Percentiles rank a stretch among this genome's conserved stretches.
These are phyloP conservation scores for Tricholoma saponaceum DNA, from an alignment of 768 basidiomycete species.

Conservation along the genomic window DNA sequence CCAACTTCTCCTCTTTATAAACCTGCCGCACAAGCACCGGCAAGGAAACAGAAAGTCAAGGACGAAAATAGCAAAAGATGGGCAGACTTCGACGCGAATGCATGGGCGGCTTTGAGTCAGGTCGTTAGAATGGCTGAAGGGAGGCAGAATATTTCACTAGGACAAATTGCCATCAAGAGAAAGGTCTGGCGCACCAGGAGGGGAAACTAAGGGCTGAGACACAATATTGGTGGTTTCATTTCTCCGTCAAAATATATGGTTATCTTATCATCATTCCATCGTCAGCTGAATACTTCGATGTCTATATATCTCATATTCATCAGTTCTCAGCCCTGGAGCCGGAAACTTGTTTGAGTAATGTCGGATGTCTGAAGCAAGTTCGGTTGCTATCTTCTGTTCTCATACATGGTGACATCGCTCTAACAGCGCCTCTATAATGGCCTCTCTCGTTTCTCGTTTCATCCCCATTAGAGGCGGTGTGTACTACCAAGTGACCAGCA, in stretches of 20 bases:
- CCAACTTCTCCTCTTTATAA: slow-evolving; percentile 9
- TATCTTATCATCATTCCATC: not conserved
- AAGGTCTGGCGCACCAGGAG: not conserved
- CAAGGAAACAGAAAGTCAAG: slow-evolving; percentile 1
- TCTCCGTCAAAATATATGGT: not conserved
- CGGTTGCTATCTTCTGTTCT: not conserved
- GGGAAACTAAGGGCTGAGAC: not conserved
- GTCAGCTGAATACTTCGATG: not conserved
- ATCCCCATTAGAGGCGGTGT: not conserved
- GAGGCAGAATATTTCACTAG: slow-evolving; percentile 44
- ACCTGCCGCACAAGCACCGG: not conserved
- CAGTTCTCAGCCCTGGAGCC: too few relatives aligned
- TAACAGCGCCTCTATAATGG: not conserved
- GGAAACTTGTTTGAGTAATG: not conserved
- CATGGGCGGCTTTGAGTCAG: slow-evolving; percentile 48
- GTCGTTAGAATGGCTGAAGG: slow-evolving; percentile 59
- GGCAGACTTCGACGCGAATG: slow-evolving; percentile 29
- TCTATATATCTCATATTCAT: not conserved
- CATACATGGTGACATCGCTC: not conserved
- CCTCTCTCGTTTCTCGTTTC: slow-evolving; percentile 4
- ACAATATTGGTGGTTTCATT: not conserved
- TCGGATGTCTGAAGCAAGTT: slow-evolving; percentile 1
- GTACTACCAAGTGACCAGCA: not conserved
- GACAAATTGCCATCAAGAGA: slow-evolving; percentile 25
- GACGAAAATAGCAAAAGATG: slow-evolving; percentile 13